Base-by-base conservation (phyloP, 805 yeast genomes). In the Ogataea pini region DNA sequence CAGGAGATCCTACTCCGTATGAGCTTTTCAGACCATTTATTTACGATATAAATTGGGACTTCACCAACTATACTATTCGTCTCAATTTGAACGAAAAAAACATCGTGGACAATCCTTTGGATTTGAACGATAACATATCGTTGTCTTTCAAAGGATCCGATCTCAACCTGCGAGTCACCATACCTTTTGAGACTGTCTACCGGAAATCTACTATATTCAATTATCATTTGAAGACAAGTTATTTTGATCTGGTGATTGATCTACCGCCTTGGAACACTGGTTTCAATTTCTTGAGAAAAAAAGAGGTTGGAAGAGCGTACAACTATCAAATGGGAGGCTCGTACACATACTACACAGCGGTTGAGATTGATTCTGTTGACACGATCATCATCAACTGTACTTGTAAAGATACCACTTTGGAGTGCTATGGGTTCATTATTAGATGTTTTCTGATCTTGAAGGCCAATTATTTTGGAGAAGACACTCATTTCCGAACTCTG, bases 231-330 rank as follows among this genome's bases (percentile, higher is more conserved):
- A 53, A 54, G 2, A 84, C 96, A 0, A 80, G 87, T 0, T 68
- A 68, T 41, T 79, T 89, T 55, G 77, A 83, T 41, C 59, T 94
- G 40, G 70, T 78, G 0, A 63, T 91, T 2, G 85, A 83, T 48
- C 80, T 94, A 0, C 98, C 99, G 0, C 85, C 92, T 1, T 94
- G 98, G 96, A 95, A 89, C 60, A 91, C 98, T 0, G 70, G 82
- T 20, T 79, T 82, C 46, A 83, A 85, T 41, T 92, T 92, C 55
- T 64, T 87, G 70, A 75, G 76, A 40, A 68, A 77, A 10, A 79
- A 76, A 16, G 77, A 78, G 13, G 75, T 89, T 52, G 98, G 96
- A 0, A 71, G 82, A 51, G 80, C 90, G 0, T 70, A 76, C 22
- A 76, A 83, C 46, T 85, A 90, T 57, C 65, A 62, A 1, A 65